Base-by-base conservation (phyloP, 768 basidiomycete genomes). In the Plicaturopsis crispa region DNA sequence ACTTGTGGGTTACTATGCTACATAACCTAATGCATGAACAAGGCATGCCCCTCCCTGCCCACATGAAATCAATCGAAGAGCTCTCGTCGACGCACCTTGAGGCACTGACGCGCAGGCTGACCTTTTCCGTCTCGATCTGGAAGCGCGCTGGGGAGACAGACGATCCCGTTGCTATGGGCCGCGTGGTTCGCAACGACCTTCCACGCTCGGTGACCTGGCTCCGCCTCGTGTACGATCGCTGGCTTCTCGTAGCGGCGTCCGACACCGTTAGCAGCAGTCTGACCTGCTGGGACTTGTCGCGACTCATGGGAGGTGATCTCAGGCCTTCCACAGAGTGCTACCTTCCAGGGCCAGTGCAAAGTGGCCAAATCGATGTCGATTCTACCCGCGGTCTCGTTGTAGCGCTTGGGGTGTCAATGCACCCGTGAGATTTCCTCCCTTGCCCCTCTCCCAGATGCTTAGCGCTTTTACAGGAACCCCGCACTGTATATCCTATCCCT, bases 141-240 rank as follows among this genome's bases (percentile, higher is more conserved):
- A 28, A 8, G 8, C 10, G 26, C 10, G 14, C 26, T 14, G 26
- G 10, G 26, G 26, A 14, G 14, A 8, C 14, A 14, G 8, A 8
- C 26, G 14, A 28, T 14, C 26, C 14, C 26, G 26, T 14, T 28
- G 10, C 37, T 4, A 36, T 40, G 12, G 17, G 28, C 6, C 13
- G 21, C 1, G 13, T 12, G 7, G 35, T 24, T 23, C 21, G 22
- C 2, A 22, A 39, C 10, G 1, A 14, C 20, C 42, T 46, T 3
- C 41, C 45, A 17, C 43, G 35, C 17, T 42, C 43, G n/a, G 39
- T 48, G 6, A 45, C 40, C 11, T 48, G 46, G 46, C 36, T 48
- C 10, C 46, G 40, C 36, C 21, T 48, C 6, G 40, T 48, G 5
- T 24, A 16, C 21, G 43, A 14, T 11, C 5, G 35, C 8, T 36